Evolutionary conservation across 495 filamentous ascomycete species (phyloP), one percentile per base, ranked within the genome.

Genomic region (Hyphodiscus hymeniophilus): DNA sequence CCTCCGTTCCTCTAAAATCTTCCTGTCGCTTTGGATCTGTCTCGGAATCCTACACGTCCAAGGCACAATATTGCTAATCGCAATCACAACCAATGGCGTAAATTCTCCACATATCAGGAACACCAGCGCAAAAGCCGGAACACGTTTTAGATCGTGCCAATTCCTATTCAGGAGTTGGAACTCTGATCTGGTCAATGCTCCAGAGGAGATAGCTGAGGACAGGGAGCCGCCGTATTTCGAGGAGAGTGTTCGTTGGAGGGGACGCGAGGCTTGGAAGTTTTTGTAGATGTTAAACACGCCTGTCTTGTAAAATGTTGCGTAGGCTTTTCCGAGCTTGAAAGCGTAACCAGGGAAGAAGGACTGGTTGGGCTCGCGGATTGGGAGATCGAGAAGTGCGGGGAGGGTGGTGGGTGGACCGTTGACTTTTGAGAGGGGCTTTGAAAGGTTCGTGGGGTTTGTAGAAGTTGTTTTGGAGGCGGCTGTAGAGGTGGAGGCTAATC

Each of bases 301-400:
- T 20, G 77, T 75, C 62, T 94, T 94, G 77, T 95, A 97, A 75
- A 97, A 97, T 24, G 65, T 63, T 5, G 80, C 57, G 64, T 85
- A 85, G 17, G 76, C 69, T 45, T 76, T 76, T 38, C 80, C 82
- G 3, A 69, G 58, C 0, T 50, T 38, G 57, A 73, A 64, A 32
- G 69, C 58, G 65, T 83, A 69, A 1, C 7, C 49, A 26, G 51
- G 49, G 54, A 77, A 56, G 23, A 60, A 56, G 22, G 60, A 64
- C 28, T 68, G 58, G 24, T 54, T 46, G 4, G 63, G 48, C 8
- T 58, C 54, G 24, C 66, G 71, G 12, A 35, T 44, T 1, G 80
- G 76, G n/a, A 81, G 58, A 30, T 63, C 44, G 39, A 85, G 69
- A 0, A 72, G 73, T 0, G 79, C 74, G 0, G 82, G 78, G 32